Base-by-base conservation (phyloP, 345 rosid species). In the Garcia nutans region DNA sequence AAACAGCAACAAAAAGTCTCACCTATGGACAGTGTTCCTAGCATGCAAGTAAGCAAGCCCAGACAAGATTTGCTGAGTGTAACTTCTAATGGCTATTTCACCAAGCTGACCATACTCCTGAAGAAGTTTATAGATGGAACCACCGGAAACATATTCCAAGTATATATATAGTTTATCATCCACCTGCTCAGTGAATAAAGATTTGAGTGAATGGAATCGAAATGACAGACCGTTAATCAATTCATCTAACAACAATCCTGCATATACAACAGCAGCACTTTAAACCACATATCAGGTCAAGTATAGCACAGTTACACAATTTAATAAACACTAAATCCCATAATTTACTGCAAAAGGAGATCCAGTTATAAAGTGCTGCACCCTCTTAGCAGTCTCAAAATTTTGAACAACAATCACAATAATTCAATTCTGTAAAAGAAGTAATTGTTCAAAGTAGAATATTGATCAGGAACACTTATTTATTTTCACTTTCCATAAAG, bases 101-200 rank as follows among this genome's bases (percentile, higher is more conserved):
- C 92, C 88, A n/a, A 91, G 80, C 54, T 78, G 87, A 52, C 96
- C 96, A 79, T 91, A 91, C 8, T 91, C 96, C 82, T 87, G 93
- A 65, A 91, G 96, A 74, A 91, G 81, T 84, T 88, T 91, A 83
- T 91, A 88, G 55, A 91, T 91, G 64, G 96, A 91, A 41, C 96
- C 96, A 73, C 91, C 96, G 72, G 96, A 89, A 42, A 89, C 91
- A 78, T 88, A 91, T 86, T 91, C 93, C 71, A 91, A 83, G 85
- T 88, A 91, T 76, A 91, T 91, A 71, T 89, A 91, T 54, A 91
- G 82, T 70, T 74, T 87, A 76, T 91, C 91, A 37, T 78, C 93
- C 59, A 88, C 89, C 93, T 91, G 89, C 54, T 69, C 62, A 71
- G 19, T 22, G n/a, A 16, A 72, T n/a, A 68, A 61, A 10, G 45